Conservation (phyloP, 2,329 filamentous ascomycete genomes). For the Alternaria gansuensis region DNA sequence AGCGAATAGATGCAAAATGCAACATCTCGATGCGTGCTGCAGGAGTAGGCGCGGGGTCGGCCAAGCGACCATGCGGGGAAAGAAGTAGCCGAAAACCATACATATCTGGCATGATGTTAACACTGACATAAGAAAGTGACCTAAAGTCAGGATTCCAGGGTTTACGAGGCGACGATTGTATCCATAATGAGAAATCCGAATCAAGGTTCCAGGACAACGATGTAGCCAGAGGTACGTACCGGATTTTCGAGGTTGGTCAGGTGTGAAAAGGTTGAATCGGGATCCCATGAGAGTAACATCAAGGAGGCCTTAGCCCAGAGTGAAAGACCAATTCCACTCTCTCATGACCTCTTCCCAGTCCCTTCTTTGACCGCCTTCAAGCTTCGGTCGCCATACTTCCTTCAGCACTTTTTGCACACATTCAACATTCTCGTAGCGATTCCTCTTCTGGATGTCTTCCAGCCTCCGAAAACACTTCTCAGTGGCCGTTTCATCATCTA, state of each 20-base stretch:
- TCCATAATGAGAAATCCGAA: background rate
- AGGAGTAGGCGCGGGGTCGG: constrained; percentile 6
- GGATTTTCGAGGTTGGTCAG: background rate
- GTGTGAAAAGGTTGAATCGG: background rate
- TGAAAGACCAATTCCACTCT: constrained; percentile 51
- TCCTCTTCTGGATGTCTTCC: constrained; percentile 45
- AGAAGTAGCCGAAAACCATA: background rate
- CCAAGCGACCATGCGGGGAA: constrained; percentile 6
- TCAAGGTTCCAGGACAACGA: background rate
- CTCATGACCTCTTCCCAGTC: constrained; percentile 50
- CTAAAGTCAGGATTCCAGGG: background rate
- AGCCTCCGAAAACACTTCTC: constrained; percentile 43
- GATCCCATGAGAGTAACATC: background rate
- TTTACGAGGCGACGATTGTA: background rate
- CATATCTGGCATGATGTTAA: background rate
- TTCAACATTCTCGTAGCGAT: constrained; percentile 48
- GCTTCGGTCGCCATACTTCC: constrained; percentile 47
- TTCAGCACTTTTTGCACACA: constrained; percentile 49
- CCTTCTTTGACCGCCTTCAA: constrained; percentile 40
- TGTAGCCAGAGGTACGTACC: background rate
- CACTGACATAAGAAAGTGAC: background rate
- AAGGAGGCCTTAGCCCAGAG: constrained; percentile 33
- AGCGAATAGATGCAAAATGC: background rate
- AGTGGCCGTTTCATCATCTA: constrained; percentile 42
- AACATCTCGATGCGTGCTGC: constrained; percentile 1